Evolutionary conservation across 2,329 filamentous ascomycete species (phyloP).

Genomic region (Cordyceps pruinosa): DNA sequence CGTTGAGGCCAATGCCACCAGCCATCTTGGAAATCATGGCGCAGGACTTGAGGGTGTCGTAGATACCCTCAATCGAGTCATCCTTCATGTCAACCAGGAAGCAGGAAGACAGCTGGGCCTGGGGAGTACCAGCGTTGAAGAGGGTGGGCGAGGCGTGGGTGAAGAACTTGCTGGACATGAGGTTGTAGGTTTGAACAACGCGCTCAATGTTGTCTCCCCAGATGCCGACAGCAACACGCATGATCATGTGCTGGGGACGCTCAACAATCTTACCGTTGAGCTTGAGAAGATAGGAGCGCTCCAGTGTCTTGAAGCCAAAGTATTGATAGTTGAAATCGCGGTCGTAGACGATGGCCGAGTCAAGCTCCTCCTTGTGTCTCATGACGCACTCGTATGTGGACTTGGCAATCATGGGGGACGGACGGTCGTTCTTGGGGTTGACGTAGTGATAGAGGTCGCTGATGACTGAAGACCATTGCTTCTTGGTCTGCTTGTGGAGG

Average conservation of each 20-base stretch:
- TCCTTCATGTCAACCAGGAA: slow-evolving; percentile 99
- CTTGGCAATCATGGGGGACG: slow-evolving; percentile 91
- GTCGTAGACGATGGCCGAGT: slow-evolving; percentile 98
- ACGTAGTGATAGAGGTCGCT: slow-evolving; percentile 91
- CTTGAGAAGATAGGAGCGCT: slow-evolving; percentile 94
- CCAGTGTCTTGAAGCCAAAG: slow-evolving; percentile 98
- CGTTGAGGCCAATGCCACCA: slow-evolving; percentile 93
- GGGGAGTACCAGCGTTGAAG: slow-evolving; percentile 94
- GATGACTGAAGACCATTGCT: slow-evolving; percentile 96
- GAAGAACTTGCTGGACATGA: slow-evolving; percentile 98
- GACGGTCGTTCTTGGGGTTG: slow-evolving; percentile 81
- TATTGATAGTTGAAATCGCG: slow-evolving; percentile 99
- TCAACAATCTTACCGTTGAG: slow-evolving; percentile 95
- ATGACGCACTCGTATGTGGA: slow-evolving; percentile 88
- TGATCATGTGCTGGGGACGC: slow-evolving; percentile 98
- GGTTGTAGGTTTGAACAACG: slow-evolving; percentile 94
- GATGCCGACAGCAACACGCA: slow-evolving; percentile 96
- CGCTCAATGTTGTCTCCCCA: slow-evolving; percentile 93
- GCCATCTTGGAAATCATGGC: slow-evolving; percentile 99
- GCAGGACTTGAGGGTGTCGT: slow-evolving; percentile 97
- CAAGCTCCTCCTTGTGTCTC: slow-evolving; percentile 93
- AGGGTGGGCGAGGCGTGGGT: slow-evolving; percentile 96
- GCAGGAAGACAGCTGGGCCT: slow-evolving; percentile 92
- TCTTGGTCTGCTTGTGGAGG: slow-evolving; percentile 99
- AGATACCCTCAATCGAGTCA: slow-evolving; percentile 98